phyloP scores from a whole-genome alignment of 805 yeast species.

The Limtongozyma cylindracea region DNA sequence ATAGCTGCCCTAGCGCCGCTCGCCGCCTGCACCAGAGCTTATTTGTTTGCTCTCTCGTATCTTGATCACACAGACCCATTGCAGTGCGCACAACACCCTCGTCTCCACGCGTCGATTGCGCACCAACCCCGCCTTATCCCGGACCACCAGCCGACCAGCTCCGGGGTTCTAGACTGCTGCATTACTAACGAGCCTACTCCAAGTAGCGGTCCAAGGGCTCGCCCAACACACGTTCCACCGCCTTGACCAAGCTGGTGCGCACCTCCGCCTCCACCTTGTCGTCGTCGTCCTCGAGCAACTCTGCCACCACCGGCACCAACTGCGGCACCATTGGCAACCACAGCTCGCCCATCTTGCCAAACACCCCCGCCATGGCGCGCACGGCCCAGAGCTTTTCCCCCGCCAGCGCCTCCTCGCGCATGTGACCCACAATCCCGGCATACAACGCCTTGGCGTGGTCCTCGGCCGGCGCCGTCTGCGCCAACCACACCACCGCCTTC shows the following conservation, averaged over 20 bases:
- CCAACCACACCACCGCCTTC: slow-evolving; percentile 54
- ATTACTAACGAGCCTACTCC: no score
- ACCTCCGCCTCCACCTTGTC: slow-evolving; percentile 85
- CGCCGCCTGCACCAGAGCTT: no score
- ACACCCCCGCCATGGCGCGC: slow-evolving; percentile 52
- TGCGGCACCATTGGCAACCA: slow-evolving; percentile 87
- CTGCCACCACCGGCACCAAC: slow-evolving; percentile 87
- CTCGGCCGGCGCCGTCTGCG: slow-evolving; percentile 37
- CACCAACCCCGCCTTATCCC: no score
- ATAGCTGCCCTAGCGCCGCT: no score
- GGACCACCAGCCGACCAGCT: no score
- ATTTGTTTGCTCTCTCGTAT: no score
- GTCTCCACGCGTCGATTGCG: no score
- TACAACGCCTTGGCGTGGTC: slow-evolving; percentile 47
- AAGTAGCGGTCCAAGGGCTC: slow-evolving; percentile 79
- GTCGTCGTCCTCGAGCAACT: slow-evolving; percentile 83
- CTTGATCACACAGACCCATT: no score
- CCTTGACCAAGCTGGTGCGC: slow-evolving; percentile 72
- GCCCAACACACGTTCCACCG: slow-evolving; percentile 77
- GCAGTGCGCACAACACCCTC: no score
- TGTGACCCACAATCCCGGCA: slow-evolving; percentile 9
- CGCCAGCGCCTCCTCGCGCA: slow-evolving; percentile 23
- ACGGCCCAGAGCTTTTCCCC: slow-evolving; percentile 73
- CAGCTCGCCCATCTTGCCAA: slow-evolving; percentile 81
- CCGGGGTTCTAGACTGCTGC: no score